Conservation (phyloP, 805 yeast genomes). For the Helenozyma rhizophorensis region DNA sequence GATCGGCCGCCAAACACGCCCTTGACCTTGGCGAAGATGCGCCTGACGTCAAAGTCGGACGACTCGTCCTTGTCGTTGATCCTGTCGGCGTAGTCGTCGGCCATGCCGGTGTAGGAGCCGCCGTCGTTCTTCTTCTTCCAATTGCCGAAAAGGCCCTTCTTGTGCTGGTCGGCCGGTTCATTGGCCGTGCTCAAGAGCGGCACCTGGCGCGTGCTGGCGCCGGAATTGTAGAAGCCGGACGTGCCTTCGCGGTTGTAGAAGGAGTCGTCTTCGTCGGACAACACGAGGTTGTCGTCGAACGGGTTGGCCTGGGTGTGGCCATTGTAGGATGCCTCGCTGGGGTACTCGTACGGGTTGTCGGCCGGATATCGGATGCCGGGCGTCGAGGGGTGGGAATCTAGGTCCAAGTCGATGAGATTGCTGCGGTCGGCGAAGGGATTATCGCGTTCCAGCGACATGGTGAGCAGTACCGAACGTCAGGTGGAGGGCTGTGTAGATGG, state of each 20-base stretch:
- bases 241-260: slow-evolving; percentile 4
- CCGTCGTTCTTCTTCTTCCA: slow-evolving; percentile 7
- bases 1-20: slow-evolving; percentile 12
- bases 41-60: slow-evolving; percentile 37
- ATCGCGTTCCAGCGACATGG: slow-evolving; percentile 5
- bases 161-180: slow-evolving; percentile 11
- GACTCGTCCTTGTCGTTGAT: slow-evolving; percentile 21
- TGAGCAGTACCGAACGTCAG: too few relatives aligned
- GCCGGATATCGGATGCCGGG: neutral
- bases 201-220: slow-evolving; percentile 11
- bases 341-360: slow-evolving; percentile 3
- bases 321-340: neutral
- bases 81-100: slow-evolving; percentile 25
- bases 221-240: slow-evolving; percentile 6
- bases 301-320: slow-evolving; percentile 10
- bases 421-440: slow-evolving; percentile 19
- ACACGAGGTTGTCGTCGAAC: slow-evolving; percentile 31
- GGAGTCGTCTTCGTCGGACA: slow-evolving; percentile 31
- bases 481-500: too few relatives aligned
- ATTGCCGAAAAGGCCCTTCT: slow-evolving; percentile 21
- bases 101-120: slow-evolving; percentile 16
- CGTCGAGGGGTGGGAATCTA: slow-evolving; percentile 13
- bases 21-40: slow-evolving; percentile 22
- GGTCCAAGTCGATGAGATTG: slow-evolving; percentile 32
- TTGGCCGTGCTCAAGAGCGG: slow-evolving; percentile 26